These are phyloP conservation scores for Ajuga chamaepitys DNA, from an alignment of 257 asterid species.

Conservation along the genomic window DNA sequence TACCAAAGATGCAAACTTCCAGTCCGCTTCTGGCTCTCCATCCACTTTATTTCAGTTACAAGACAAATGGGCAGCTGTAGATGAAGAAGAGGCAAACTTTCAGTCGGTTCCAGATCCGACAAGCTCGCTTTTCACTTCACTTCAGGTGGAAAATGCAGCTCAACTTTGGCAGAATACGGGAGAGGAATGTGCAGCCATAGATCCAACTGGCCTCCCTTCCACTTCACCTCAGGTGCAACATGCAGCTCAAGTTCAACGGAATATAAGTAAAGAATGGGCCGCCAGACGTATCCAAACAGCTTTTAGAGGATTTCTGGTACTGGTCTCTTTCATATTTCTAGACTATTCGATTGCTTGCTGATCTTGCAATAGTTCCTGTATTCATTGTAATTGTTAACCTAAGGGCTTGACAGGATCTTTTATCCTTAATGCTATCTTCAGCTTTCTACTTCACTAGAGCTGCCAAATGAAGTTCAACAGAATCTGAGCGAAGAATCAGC, in stretches of 20 bases:
- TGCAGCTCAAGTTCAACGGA: conserved; percentile 37
- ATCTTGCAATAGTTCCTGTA: conserved; percentile 3
- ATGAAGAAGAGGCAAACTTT: conserved; percentile 28
- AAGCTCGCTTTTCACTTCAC: conserved; percentile 44
- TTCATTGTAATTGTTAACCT: not conserved
- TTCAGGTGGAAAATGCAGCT: conserved; percentile 43
- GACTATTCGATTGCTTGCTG: not conserved
- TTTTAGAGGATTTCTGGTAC: conserved; percentile 71
- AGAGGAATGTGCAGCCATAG: conserved; percentile 70
- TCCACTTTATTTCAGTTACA: conserved; percentile 42
- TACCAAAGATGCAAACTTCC: conserved; percentile 28
- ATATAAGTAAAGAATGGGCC: conserved; percentile 53
- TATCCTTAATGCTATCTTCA: conserved; percentile 8
- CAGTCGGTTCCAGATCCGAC: conserved; percentile 36
- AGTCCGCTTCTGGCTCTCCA: conserved; percentile 33
- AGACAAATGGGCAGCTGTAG: conserved; percentile 60
- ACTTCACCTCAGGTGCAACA: conserved; percentile 39
- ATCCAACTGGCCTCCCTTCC: conserved; percentile 40
- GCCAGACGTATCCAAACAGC: conserved; percentile 60
- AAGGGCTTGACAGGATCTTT: not conserved
- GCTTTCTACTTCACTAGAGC: conserved; percentile 43
- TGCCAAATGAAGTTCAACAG: conserved; percentile 42
- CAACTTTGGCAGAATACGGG: conserved; percentile 23
- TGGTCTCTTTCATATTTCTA: not conserved
- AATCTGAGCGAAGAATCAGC: conserved; percentile 57